Evolutionary conservation across 441 rosid species (phyloP), one percentile per base, ranked within the genome.

Genomic region (Jatropha multifida): DNA sequence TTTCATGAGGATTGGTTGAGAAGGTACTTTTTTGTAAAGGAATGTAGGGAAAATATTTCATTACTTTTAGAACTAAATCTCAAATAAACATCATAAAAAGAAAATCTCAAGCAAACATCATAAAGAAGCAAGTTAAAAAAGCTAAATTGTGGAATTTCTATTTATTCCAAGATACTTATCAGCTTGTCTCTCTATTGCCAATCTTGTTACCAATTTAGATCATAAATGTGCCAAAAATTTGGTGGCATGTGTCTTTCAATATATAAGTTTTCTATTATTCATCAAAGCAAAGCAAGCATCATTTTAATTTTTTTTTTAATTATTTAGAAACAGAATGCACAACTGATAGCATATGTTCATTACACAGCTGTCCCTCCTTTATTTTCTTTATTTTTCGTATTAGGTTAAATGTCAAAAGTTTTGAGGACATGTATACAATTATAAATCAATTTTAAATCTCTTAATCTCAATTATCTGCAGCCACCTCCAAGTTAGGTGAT

Each of bases 1-100:
- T 70, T 38, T 73, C 70, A 66, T 17, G 66, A 74, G 64, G 40
- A 44, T 58, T 14, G 68, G 64, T 40, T 44, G 18, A 20, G 38
- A 64, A 32, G 44, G 3, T 3, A 7, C 1, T 59, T 58, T 59
- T 23, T 23, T 23, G 4, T 6, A 27, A 13, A 49, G 18, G 42
- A 61, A 44, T 52, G 13, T 26, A 27, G 20, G 58, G 9, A 23
- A 59, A 58, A 27, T 38, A 11, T 60, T 10, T 18, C 46, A 4
- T 63, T 51, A 38, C 55, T 68, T 9, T 51, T 32, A 32, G 32
- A 32, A 32, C 2, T 32, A 32, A 32, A 32, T 32, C 61, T 23
- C 46, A 65, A 11, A 40, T 18, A 38, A 70, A n/a, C 52, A 23
- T 20, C 12, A 51, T 32, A 6, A 72, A 64, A 65, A 52, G 41